phyloP scores from a whole-genome alignment of 345 rosid genomes.

The Leavenworthia alabamica region DNA sequence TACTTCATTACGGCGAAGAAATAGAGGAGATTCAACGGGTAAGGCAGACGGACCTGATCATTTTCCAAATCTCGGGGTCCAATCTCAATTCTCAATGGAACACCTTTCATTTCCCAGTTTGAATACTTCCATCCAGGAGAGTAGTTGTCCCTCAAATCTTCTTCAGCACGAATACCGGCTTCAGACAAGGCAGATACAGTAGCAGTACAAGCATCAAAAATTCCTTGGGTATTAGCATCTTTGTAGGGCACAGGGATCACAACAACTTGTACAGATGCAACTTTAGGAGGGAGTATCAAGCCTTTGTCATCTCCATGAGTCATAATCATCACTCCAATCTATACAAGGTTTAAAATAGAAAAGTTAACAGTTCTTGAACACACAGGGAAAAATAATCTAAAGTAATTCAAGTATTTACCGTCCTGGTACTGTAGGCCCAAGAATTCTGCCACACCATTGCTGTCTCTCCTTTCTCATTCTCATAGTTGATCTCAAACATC shows the following conservation, averaged over 20 bases:
- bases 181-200: conserved; percentile 54
- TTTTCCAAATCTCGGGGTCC: conserved; percentile 88
- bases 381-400: background rate
- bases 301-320: conserved; percentile 80
- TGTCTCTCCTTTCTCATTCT: conserved; percentile 88
- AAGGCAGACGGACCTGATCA: conserved; percentile 46
- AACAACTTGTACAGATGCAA: conserved; percentile 77
- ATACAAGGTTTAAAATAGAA: conserved; percentile 11
- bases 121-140: conserved; percentile 99
- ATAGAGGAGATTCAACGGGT: background rate
- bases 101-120: conserved; percentile 97
- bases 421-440: conserved; percentile 93
- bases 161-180: conserved; percentile 76
- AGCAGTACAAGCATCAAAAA: conserved; percentile 72
- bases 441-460: conserved; percentile 98
- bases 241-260: conserved; percentile 91
- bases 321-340: conserved; percentile 99
- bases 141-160: conserved; percentile 80
- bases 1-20: background rate
- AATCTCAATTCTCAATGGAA: conserved; percentile 91
- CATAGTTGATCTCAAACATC: conserved; percentile 86
- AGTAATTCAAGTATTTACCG: conserved; percentile 32
- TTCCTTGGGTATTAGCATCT: conserved; percentile 79
- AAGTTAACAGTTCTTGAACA: background rate
- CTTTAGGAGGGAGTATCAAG: conserved; percentile 70